Conservation (phyloP, 2,329 filamentous ascomycete species). For the Aspergillus tanneri region DNA sequence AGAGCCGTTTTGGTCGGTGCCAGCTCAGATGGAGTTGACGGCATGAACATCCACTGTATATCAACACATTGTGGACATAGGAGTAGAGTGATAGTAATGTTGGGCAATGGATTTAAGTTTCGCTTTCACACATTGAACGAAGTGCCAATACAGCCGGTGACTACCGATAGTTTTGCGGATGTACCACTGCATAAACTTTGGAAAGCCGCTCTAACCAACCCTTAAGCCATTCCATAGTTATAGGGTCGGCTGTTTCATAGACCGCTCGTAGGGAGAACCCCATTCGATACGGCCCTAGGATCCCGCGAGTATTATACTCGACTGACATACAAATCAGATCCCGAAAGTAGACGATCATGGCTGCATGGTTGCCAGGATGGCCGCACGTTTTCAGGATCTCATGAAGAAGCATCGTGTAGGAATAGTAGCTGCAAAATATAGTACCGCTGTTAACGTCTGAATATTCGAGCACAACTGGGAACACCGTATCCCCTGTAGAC, state of each 20-base stretch:
- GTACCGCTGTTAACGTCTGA: constrained; percentile 22
- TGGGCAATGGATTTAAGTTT: background rate
- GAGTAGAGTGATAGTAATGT: background rate
- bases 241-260: constrained; percentile 26
- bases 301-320: constrained; percentile 26
- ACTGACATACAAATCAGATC: constrained; percentile 34
- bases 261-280: constrained; percentile 28
- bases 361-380: constrained; percentile 16
- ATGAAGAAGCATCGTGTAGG: constrained; percentile 31
- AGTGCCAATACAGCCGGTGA: background rate
- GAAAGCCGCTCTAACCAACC: constrained; percentile 25
- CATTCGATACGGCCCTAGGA: constrained; percentile 29
- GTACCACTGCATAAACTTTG: constrained; percentile 25
- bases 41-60: background rate
- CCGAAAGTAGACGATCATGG: constrained; percentile 24
- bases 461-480: constrained; percentile 24
- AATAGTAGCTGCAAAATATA: constrained; percentile 27
- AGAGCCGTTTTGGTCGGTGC: constrained; percentile 20
- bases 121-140: background rate
- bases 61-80: background rate
- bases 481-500: constrained; percentile 19
- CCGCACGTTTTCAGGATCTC: constrained; percentile 17
- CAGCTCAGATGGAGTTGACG: background rate
- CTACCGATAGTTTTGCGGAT: constrained; percentile 19
- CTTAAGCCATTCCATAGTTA: constrained; percentile 26